These are phyloP conservation scores for Pseudogymnoascus sp. DNA, from an alignment of 2,329 filamentous ascomycete genomes.

Conservation along the genomic window DNA sequence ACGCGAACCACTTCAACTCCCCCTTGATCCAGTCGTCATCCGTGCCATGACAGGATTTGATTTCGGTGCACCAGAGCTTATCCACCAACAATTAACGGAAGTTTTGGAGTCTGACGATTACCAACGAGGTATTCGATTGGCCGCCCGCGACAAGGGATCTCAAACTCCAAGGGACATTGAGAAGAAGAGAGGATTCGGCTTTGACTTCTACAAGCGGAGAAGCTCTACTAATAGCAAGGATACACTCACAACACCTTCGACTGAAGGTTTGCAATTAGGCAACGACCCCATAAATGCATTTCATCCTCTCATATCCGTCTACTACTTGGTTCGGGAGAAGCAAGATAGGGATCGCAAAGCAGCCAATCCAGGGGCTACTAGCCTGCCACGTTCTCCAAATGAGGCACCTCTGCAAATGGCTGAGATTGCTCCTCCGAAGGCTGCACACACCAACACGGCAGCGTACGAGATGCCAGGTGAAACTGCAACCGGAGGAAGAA, in stretches of 20 bases:
- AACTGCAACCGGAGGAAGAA: constrained; percentile 73
- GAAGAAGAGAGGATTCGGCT: constrained; percentile 77
- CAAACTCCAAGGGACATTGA: constrained; percentile 56
- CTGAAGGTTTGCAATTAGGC: constrained; percentile 73
- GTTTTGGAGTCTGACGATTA: constrained; percentile 94
- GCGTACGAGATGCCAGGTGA: constrained; percentile 85
- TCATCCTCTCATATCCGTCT: constrained; percentile 84
- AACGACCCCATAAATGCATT: constrained; percentile 88
- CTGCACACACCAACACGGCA: constrained; percentile 78
- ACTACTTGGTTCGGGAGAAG: constrained; percentile 94
- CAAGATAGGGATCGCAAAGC: constrained; percentile 63
- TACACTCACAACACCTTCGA: constrained; percentile 74
- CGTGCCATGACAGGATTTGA: constrained; percentile 97
- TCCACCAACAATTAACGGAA: constrained; percentile 70
- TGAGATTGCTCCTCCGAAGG: constrained; percentile 66
- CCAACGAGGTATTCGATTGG: constrained; percentile 67
- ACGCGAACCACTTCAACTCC: constrained; percentile 76
- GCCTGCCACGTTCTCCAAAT: constrained; percentile 46
- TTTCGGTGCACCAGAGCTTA: constrained; percentile 80
- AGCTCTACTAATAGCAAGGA: constrained; percentile 86
- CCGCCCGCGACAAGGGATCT: constrained; percentile 57
- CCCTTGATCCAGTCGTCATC: constrained; percentile 74
- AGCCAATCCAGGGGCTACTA: constrained; percentile 48
- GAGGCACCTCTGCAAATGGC: constrained; percentile 56
- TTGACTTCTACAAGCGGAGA: constrained; percentile 93